Conservation (phyloP, 2,329 filamentous ascomycete genomes). For the Colletotrichum australisinense region DNA sequence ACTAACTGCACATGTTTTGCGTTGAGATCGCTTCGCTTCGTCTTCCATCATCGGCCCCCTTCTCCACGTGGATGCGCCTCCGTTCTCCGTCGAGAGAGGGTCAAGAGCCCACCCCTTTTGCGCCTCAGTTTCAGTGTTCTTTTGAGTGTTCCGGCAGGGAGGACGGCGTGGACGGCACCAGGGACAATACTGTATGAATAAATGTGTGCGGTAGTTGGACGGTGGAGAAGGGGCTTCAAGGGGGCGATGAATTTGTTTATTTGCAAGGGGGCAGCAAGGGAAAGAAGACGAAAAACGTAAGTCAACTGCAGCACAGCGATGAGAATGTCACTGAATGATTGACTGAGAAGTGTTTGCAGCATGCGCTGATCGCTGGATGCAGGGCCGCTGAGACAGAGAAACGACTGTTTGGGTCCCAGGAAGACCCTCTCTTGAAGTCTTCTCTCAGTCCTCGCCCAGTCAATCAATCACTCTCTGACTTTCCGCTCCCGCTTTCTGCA, state of each 20-base stretch:
- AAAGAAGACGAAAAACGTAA: not conserved
- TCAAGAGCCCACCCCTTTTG: not conserved
- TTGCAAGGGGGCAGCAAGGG: not conserved
- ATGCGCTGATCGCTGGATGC: conserved; percentile 20
- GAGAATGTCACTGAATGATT: not conserved
- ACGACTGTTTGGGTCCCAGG: conserved; percentile 9
- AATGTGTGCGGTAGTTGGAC: not conserved
- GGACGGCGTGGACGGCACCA: not conserved
- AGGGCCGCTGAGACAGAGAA: conserved; percentile 25
- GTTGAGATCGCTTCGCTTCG: not conserved
- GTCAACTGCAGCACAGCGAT: not conserved
- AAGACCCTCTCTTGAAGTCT: not conserved
- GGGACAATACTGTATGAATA: no score
- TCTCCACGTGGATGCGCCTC: conserved; percentile 26
- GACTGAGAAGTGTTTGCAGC: conserved; percentile 21
- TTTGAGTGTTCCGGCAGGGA: not conserved
- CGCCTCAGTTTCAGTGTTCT: conserved; percentile 30
- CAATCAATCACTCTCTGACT: not conserved
- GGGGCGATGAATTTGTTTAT: not conserved
- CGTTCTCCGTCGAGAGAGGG: not conserved
- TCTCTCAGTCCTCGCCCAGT: not conserved
- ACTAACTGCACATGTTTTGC: not conserved
- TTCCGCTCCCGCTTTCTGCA: not conserved
- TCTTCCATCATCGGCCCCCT: not conserved
- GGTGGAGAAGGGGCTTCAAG: conserved; percentile 17